Evolutionary conservation across 495 filamentous ascomycete genomes (phyloP), one percentile per base, ranked within the genome.

Genomic region (Saxophila tyrrhenica): DNA sequence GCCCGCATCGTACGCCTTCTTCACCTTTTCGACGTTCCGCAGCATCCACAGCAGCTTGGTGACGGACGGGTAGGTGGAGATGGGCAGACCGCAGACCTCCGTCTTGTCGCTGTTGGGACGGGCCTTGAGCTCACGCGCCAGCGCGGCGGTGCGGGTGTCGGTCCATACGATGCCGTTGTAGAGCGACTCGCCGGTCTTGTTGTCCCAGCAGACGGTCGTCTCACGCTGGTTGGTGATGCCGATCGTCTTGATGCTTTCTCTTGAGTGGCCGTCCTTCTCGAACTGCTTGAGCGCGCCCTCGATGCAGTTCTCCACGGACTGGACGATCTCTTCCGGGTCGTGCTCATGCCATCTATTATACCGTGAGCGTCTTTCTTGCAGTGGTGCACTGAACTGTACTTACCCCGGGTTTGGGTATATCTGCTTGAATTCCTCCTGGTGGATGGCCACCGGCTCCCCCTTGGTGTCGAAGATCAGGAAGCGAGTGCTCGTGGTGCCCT

Each of bases 191-290:
- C 91, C 91, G 3, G 90, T 94, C 50, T 80, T 76, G 63, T 74
- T 82, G 65, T 97, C 89, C 91, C 91, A 97, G 20, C 90, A 85
- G 9, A 97, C 72, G 0, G 84, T 88, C 22, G 91, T 97, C 72
- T 97, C 91, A 64, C 91, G 82, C 73, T 97, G 91, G 70, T 87
- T 95, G 54, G 90, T 95, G 67, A 97, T 86, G 52, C 91, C 91
- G 63, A 97, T 79, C 25, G 87, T 81, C 63, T 87, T 86, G 62
- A 97, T 86, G 57, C 88, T 76, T 48, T 74, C 75, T 48, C 79
- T 75, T 20, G 77, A 76, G 70, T 89, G 77, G 42, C 91, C 91
- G 16, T 41, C 46, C 16, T 61, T 32, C 39, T 57, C 52, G 55
- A 61, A 63, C 8, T 24, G 32, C 45, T 63, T 58, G n/a, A 63